Percentiles rank a stretch among this genome's conserved stretches.
phyloP scores from a whole-genome alignment of 768 basidiomycete genomes.

The Psilocybe cubensis region DNA sequence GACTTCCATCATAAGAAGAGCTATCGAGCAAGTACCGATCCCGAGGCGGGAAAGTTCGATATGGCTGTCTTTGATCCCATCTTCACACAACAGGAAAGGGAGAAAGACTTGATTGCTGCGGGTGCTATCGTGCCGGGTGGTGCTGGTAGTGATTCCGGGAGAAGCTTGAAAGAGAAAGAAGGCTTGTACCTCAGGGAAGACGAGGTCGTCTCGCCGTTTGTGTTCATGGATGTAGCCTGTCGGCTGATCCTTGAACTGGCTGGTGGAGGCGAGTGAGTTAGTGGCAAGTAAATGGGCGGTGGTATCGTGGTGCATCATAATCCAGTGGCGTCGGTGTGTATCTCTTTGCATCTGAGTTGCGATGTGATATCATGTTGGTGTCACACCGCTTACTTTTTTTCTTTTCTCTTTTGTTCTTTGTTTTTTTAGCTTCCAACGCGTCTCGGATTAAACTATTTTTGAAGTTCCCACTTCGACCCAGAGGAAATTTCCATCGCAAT shows the following conservation, averaged over 20 bases:
- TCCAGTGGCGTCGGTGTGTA: no score
- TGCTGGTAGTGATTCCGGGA: slow-evolving; percentile 27
- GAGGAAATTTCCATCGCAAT: no score
- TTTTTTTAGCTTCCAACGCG: no score
- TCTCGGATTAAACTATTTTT: no score
- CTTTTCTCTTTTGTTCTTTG: no score
- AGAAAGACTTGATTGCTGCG: slow-evolving; percentile 42
- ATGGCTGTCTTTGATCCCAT: slow-evolving; percentile 55
- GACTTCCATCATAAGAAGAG: slow-evolving; percentile 98
- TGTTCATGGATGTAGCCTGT: slow-evolving; percentile 97
- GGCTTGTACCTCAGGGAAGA: slow-evolving; percentile 48
- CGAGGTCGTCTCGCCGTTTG: slow-evolving; percentile 82
- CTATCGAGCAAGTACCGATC: slow-evolving; percentile 73
- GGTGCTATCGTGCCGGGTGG: not conserved
- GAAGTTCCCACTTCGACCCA: no score
- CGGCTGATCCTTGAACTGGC: slow-evolving; percentile 93
- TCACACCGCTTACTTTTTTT: no score
- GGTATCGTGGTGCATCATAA: not conserved
- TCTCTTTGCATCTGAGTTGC: no score
- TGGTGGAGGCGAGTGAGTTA: slow-evolving; percentile 46
- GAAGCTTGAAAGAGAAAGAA: slow-evolving; percentile 59
- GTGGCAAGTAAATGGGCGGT: not conserved
- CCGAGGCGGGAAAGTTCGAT: slow-evolving; percentile 73
- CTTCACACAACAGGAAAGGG: slow-evolving; percentile 46
- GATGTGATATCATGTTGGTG: no score